Evolutionary conservation across 73 alveolate genomes (phyloP).

Genomic region (Loxodes magnus): DNA sequence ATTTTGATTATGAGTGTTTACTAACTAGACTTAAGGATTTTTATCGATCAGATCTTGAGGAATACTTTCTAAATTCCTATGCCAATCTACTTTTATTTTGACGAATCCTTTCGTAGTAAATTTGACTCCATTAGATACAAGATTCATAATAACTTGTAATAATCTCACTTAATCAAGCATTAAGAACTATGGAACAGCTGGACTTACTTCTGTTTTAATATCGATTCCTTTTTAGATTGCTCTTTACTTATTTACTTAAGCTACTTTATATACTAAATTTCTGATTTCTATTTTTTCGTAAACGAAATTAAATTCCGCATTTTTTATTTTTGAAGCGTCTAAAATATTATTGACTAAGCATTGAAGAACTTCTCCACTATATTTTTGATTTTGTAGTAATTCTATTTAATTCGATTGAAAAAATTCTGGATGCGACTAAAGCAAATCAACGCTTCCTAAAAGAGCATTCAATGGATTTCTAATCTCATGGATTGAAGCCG

Average conservation of each 20-base stretch:
- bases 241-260: background rate
- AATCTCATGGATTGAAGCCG: conserved; percentile 43
- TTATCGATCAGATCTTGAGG: background rate
- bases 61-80: background rate
- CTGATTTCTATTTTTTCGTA: background rate
- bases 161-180: conserved; percentile 16
- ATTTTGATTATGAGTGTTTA: background rate
- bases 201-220: conserved; percentile 1
- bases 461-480: conserved; percentile 40
- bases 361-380: conserved; percentile 22
- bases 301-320: conserved; percentile 11
- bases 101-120: conserved; percentile 29
- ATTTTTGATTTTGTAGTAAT: conserved; percentile 6
- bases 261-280: conserved; percentile 3
- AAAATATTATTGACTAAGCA: conserved; percentile 28
- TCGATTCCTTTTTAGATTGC: conserved; percentile 12
- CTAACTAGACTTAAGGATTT: background rate
- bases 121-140: conserved; percentile 33
- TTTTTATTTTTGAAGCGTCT: conserved; percentile 25
- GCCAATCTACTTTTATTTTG: conserved; percentile 4
- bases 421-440: background rate
- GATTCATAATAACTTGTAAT: conserved; percentile 28
- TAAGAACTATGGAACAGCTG: conserved; percentile 1
- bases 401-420: background rate
- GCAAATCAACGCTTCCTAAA: conserved; percentile 15